Percentiles rank a stretch among this genome's conserved stretches.
Conservation (phyloP, 2,329 filamentous ascomycete species). For the Fusarium subglutinans region DNA sequence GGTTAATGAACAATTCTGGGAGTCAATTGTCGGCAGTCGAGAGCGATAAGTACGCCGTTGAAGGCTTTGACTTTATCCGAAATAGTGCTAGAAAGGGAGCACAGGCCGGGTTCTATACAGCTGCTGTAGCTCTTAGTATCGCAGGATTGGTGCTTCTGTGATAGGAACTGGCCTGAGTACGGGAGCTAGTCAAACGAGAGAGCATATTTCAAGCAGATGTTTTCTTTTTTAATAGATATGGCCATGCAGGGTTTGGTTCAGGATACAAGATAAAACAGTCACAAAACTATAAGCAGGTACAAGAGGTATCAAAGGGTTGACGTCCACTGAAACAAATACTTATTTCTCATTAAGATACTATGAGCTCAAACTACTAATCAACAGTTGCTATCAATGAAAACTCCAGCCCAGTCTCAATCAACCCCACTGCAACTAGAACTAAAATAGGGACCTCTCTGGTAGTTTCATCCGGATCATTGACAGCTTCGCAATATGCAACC, state of each 20-base stretch:
- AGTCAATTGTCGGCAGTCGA: neutral
- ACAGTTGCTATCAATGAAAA: neutral
- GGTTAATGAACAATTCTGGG: neutral
- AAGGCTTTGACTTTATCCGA: neutral
- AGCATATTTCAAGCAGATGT: no score
- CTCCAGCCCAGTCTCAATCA: neutral
- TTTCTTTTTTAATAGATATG: no score
- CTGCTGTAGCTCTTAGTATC: neutral
- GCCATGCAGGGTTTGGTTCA: no score
- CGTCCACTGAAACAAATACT: no score
- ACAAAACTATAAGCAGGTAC: no score
- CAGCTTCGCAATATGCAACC: neutral
- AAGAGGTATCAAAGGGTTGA: no score
- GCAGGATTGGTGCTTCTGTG: neutral
- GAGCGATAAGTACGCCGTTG: neutral
- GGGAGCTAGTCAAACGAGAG: accelerated
- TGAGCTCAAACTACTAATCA: neutral
- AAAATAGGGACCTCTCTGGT: neutral
- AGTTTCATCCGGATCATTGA: neutral
- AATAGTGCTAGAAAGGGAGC: neutral
- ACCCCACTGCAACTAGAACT: neutral
- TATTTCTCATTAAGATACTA: no score
- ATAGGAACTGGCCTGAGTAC: accelerated
- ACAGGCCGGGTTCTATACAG: neutral
- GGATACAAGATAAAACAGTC: no score